Evolutionary conservation across 495 filamentous ascomycete genomes (phyloP).

Genomic region (Lineolata rhizophorae): DNA sequence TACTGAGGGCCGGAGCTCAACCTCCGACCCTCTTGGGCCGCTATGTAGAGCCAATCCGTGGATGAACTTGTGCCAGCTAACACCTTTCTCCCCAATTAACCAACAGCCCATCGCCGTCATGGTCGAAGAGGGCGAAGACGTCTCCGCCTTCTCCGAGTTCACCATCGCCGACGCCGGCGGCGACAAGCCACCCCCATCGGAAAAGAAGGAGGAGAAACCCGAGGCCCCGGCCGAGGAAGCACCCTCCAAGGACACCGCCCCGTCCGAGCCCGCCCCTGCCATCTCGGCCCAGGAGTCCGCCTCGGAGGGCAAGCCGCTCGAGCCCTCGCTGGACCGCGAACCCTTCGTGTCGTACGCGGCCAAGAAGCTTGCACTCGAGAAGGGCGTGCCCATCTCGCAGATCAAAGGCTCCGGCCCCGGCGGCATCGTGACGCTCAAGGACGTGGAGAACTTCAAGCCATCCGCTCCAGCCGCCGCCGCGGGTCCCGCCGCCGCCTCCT

Average conservation of each 20-base stretch:
- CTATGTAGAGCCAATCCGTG: background rate
- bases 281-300: constrained; percentile 41
- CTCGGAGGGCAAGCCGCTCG: constrained; percentile 50
- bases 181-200: constrained; percentile 37
- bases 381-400: constrained; percentile 51
- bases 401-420: constrained; percentile 77
- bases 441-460: constrained; percentile 65
- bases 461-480: constrained; percentile 23
- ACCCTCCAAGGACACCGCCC: constrained; percentile 18
- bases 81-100: background rate
- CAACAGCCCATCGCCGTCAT: constrained; percentile 82
- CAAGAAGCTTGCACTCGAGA: constrained; percentile 67
- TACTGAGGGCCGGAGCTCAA: no score
- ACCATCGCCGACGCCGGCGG: constrained; percentile 78
- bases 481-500: constrained; percentile 30
- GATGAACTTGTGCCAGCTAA: background rate
- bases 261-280: background rate
- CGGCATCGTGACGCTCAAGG: constrained; percentile 76
- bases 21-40: background rate
- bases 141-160: constrained; percentile 74
- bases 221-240: constrained; percentile 29
- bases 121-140: constrained; percentile 74
- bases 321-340: constrained; percentile 65
- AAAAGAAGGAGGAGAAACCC: constrained; percentile 42
- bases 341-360: constrained; percentile 49